Conservation (phyloP, 73 alveolate genomes). For the Urostyla sp. region DNA sequence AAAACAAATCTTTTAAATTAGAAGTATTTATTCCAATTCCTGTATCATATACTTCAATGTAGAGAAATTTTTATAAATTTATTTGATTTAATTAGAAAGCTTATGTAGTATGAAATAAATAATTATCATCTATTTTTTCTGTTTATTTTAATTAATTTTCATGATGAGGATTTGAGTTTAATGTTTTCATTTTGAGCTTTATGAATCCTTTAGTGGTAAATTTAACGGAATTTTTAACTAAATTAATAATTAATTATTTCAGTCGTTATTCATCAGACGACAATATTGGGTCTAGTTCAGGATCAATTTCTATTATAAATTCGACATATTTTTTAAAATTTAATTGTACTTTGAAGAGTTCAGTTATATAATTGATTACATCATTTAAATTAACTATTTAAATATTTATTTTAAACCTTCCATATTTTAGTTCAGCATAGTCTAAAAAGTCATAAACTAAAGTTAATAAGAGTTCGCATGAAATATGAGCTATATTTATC, state of each 20-base stretch:
- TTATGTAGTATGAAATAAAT: too few species aligned
- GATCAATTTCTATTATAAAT: not conserved
- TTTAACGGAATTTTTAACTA: slow-evolving; percentile 39
- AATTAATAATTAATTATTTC: slow-evolving; percentile 23
- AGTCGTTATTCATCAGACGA: slow-evolving; percentile 23
- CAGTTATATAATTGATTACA: not conserved
- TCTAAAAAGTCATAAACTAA: too few species aligned
- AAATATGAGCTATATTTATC: too few species aligned
- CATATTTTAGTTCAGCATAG: too few species aligned
- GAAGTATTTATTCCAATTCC: slow-evolving; percentile 32
- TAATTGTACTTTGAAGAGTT: slow-evolving; percentile 4
- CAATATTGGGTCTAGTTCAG: not conserved
- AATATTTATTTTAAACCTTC: too few species aligned
- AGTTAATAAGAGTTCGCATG: too few species aligned
- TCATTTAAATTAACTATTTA: not conserved
- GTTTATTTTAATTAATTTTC: not conserved
- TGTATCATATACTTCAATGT: slow-evolving; percentile 18
- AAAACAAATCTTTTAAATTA: slow-evolving; percentile 7
- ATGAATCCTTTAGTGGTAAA: slow-evolving; percentile 22
- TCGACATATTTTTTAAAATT: not conserved
- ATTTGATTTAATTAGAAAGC: too few species aligned
- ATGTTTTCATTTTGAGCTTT: not conserved
- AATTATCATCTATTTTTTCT: not conserved
- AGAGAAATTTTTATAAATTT: too few species aligned
- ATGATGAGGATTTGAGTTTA: too few species aligned